Percentiles rank a stretch among this genome's conserved stretches.
phyloP scores from a whole-genome alignment of 306 rosid species.

The Dalbergia cultrata region DNA sequence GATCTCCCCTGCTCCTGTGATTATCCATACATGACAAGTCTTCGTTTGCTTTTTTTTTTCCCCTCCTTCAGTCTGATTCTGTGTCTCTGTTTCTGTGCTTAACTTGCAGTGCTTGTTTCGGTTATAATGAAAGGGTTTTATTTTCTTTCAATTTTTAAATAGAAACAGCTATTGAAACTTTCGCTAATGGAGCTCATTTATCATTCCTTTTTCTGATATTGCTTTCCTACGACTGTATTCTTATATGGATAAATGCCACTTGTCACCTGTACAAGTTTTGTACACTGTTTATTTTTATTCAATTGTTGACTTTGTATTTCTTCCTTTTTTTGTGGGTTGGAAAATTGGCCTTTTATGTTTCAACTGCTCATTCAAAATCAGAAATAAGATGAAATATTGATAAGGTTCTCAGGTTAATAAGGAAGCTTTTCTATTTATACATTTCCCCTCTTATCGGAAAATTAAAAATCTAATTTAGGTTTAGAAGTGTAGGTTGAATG shows the following conservation, averaged over 20 bases:
- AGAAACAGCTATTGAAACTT: neutral
- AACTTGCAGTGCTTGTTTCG: neutral
- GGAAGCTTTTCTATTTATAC: neutral
- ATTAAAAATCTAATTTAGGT: neutral
- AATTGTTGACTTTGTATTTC: slow-evolving; percentile 10
- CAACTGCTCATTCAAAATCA: neutral
- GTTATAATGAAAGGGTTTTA: neutral
- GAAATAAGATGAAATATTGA: slow-evolving; percentile 1
- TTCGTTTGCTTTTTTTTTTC: neutral
- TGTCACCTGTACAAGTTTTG: neutral
- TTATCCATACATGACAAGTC: slow-evolving; percentile 17
- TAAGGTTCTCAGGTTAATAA: neutral
- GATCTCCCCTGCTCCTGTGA: slow-evolving; percentile 53
- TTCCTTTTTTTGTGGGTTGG: neutral
- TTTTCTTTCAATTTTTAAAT: too few species aligned
- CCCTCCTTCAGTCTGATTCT: neutral
- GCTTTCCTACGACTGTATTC: neutral
- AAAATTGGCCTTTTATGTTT: neutral
- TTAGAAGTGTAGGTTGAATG: slow-evolving; percentile 19
- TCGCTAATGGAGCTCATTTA: neutral
- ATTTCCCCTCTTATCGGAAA: neutral
- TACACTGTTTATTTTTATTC: neutral
- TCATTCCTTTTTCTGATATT: neutral
- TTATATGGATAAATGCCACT: neutral
- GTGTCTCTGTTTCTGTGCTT: neutral